Conservation (phyloP, 768 basidiomycete species). For the Mycena floridula region DNA sequence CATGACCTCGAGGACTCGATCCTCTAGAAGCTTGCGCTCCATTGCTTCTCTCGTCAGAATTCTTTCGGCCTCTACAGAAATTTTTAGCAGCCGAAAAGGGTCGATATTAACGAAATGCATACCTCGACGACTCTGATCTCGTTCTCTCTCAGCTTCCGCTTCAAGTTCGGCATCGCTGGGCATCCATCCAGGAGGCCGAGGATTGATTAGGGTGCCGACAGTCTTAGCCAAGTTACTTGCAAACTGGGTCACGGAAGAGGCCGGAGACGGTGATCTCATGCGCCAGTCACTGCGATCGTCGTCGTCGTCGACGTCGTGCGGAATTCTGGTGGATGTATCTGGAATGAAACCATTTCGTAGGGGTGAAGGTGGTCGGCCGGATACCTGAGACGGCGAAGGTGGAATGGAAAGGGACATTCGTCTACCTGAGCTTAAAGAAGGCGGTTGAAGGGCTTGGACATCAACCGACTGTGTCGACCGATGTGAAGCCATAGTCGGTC, state of each 20-base stretch:
- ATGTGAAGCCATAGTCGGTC: no score
- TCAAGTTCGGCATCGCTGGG: conserved; percentile 77
- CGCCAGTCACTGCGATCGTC: conserved; percentile 34
- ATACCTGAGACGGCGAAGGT: background rate
- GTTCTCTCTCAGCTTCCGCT: conserved; percentile 72
- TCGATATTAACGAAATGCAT: conserved; percentile 81
- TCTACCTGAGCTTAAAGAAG: background rate
- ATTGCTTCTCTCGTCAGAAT: conserved; percentile 70
- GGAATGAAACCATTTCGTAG: conserved; percentile 58
- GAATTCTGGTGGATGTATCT: conserved; percentile 52
- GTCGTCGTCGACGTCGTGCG: conserved; percentile 39
- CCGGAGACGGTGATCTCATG: conserved; percentile 52
- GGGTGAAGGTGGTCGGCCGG: conserved; percentile 62
- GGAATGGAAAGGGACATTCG: background rate
- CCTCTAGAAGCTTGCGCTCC: conserved; percentile 62
- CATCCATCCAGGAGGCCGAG: conserved; percentile 34
- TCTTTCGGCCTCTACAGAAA: conserved; percentile 77
- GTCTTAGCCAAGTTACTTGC: conserved; percentile 72
- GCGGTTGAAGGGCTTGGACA: background rate
- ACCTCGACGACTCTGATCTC: conserved; percentile 65
- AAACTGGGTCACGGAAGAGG: conserved; percentile 68
- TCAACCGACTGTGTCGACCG: no score
- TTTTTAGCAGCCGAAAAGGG: conserved; percentile 61
- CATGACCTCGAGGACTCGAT: conserved; percentile 74
- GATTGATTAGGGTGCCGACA: conserved; percentile 61